Base-by-base conservation (phyloP, 257 asterid genomes). In the Salvia rosmarinus region DNA sequence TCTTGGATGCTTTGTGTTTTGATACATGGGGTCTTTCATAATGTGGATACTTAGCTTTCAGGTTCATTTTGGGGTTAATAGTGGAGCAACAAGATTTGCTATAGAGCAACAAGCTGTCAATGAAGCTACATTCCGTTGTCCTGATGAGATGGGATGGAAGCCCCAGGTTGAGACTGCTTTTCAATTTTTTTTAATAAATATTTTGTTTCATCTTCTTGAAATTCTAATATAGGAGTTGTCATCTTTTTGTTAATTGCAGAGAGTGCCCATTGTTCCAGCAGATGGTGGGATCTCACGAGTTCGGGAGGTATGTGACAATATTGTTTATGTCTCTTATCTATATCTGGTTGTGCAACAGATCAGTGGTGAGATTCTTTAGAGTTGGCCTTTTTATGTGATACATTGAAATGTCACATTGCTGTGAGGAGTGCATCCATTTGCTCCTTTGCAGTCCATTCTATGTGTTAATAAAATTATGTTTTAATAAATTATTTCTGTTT, bases 61-160 rank as follows among this genome's bases (percentile, higher is more conserved):
- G 98, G 83, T 94, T 43, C 98, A 94, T 80, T 94, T 94, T 54
- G 98, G 98, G 82, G 98, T 90, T 52, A 94, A 94, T 79, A 94
- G 97, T 79, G 97, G 96, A 68, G 97, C 98, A 54, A 82, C 95
- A 75, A 89, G 83, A 88, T 94, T 94, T 86, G 96, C 96, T 56
- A 74, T 94, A 73, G 98, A 94, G 91, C 81, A 78, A 59, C 96
- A 88, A 75, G 98, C 97, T 20, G 85, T 86, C 78, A 94, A 94
- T 77, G 98, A 94, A 86, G 98, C 98, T 70, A 94, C 97, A 5
- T 94, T 94, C 69, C 96, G 98, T 54, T 94, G 98, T 80, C 96
- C 98, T 7, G 98, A 94, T 79, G 97, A 94, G 82, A 81, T 94
- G 97, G 98, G 98, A 70, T 94, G 98, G 98, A 94, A 94, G 83